These are phyloP conservation scores for Tulasnella sp. DNA, from an alignment of 768 basidiomycete genomes.

Conservation along the genomic window DNA sequence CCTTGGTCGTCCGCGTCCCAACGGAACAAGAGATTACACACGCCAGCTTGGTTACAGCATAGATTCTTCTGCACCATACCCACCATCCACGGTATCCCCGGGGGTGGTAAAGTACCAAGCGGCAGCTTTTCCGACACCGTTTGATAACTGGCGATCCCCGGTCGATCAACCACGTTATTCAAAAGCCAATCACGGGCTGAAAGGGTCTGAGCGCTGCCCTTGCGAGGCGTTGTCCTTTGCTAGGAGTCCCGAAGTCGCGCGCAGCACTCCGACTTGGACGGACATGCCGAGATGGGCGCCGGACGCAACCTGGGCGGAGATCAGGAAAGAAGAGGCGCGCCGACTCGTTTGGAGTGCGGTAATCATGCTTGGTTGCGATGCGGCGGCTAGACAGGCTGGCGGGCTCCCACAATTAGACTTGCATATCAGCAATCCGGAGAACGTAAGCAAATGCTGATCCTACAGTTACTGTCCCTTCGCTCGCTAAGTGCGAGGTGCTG, in stretches of 20 bases:
- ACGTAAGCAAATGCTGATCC: conserved; percentile 2
- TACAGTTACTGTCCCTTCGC: no score
- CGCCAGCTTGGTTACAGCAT: background rate
- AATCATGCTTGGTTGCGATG: conserved; percentile 9
- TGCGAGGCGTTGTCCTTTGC: conserved; percentile 3
- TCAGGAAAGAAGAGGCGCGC: conserved; percentile 14
- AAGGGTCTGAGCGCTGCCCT: background rate
- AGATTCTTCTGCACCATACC: background rate
- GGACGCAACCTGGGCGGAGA: conserved; percentile 11
- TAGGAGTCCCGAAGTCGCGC: background rate
- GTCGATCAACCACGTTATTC: no score
- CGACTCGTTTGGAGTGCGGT: conserved; percentile 18
- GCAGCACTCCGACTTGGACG: conserved; percentile 16
- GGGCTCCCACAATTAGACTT: conserved; percentile 10
- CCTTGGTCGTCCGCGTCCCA: background rate
- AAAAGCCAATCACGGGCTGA: background rate
- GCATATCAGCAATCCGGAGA: conserved; percentile 12
- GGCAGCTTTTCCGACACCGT: background rate
- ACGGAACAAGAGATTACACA: background rate
- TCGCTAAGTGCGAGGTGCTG: no score
- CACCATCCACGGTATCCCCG: background rate
- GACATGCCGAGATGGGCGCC: conserved; percentile 14
- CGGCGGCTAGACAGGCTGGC: conserved; percentile 8
- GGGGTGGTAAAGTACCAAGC: background rate
- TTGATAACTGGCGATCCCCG: background rate